Evolutionary conservation across 1,284 basidiomycete species (phyloP).

Genomic region (Sporisorium graminicola): DNA sequence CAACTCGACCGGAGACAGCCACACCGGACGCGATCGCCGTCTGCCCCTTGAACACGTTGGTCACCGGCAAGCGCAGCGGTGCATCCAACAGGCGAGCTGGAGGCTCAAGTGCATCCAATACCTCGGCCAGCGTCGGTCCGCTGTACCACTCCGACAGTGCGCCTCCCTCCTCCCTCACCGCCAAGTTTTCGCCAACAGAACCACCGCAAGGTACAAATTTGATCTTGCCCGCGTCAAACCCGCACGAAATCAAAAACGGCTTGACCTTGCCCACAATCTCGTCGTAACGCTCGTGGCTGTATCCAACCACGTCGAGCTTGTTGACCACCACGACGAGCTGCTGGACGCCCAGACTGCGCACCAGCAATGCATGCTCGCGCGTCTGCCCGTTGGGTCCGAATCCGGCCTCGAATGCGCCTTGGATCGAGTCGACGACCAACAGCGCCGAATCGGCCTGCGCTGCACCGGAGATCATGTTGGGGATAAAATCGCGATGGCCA

Average conservation of each 20-base stretch:
- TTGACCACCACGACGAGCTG: constrained; percentile 94
- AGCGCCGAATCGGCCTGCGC: constrained; percentile 96
- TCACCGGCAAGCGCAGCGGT: constrained; percentile 87
- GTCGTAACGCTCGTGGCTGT: constrained; percentile 84
- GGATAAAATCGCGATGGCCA: constrained; percentile 96
- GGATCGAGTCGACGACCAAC: constrained; percentile 90
- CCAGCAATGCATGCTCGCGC: constrained; percentile 92
- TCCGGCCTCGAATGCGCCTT: constrained; percentile 94
- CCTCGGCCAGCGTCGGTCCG: constrained; percentile 85
- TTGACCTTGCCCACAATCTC: constrained; percentile 82
- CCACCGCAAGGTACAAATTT: constrained; percentile 90
- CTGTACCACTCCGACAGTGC: constrained; percentile 81
- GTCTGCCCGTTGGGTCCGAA: constrained; percentile 96
- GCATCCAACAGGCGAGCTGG: constrained; percentile 79
- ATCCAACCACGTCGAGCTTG: constrained; percentile 82
- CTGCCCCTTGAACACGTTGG: constrained; percentile 91
- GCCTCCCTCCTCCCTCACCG: constrained; percentile 70
- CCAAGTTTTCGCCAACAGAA: constrained; percentile 88
- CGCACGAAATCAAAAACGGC: constrained; percentile 87
- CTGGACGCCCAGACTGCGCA: constrained; percentile 91
- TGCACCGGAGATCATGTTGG: constrained; percentile 99
- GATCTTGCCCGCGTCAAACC: constrained; percentile 83
- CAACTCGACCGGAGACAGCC: constrained; percentile 87
- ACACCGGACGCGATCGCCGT: constrained; percentile 79
- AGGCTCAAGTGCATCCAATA: constrained; percentile 81